These are phyloP conservation scores for Lactifluus volemus DNA, from an alignment of 768 basidiomycete genomes.

Conservation along the genomic window DNA sequence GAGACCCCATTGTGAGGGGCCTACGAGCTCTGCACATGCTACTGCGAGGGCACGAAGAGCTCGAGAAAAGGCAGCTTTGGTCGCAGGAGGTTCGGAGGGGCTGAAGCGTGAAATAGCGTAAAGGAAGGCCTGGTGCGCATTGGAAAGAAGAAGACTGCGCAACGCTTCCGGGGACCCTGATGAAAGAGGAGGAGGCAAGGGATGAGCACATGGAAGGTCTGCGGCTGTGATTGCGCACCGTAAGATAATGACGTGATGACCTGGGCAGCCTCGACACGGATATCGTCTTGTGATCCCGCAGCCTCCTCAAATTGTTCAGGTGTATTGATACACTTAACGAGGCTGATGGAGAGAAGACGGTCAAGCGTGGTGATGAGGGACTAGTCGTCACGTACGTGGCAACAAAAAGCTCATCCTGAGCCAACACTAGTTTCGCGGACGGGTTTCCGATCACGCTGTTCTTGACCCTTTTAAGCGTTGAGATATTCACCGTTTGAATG, in stretches of 20 bases:
- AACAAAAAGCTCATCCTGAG: constrained; percentile 48
- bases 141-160: constrained; percentile 32
- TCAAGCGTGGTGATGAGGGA: neutral
- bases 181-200: neutral
- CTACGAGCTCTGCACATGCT: constrained; percentile 58
- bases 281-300: constrained; percentile 36
- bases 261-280: constrained; percentile 67
- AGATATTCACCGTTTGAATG: constrained; percentile 23
- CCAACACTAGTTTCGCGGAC: constrained; percentile 52
- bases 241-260: constrained; percentile 67
- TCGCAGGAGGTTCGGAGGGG: constrained; percentile 29
- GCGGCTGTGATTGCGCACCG: constrained; percentile 30
- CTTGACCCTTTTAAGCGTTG: constrained; percentile 56
- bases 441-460: constrained; percentile 77
- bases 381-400: constrained; percentile 36
- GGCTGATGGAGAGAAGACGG: constrained; percentile 29
- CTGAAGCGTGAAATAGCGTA: constrained; percentile 48
- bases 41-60: constrained; percentile 51
- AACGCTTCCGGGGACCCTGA: too few species aligned
- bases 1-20: constrained; percentile 63
- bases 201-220: neutral
- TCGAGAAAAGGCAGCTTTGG: constrained; percentile 53
- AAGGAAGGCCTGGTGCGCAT: constrained; percentile 53
- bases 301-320: constrained; percentile 26
- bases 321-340: constrained; percentile 52